Evolutionary conservation across 2,329 filamentous ascomycete genomes (phyloP).

Genomic region (Penicillium polonicum): DNA sequence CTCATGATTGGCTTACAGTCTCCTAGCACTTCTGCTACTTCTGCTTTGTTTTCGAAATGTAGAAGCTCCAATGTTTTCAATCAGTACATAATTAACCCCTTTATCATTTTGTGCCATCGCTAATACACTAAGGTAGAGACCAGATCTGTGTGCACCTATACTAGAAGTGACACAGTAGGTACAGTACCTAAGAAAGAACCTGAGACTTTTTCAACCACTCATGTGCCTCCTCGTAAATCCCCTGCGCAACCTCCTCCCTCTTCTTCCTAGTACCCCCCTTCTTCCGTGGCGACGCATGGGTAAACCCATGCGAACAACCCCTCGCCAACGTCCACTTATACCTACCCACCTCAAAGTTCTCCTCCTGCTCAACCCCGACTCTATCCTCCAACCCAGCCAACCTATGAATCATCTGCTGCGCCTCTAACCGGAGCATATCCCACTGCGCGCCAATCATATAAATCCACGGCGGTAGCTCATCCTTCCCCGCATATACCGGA

Average conservation of each 20-base stretch:
- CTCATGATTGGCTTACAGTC: no score
- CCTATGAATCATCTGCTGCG: constrained; percentile 31
- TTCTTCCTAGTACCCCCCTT: not conserved
- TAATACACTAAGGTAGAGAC: no score
- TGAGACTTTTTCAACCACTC: constrained; percentile 49
- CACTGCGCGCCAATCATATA: constrained; percentile 49
- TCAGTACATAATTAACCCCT: no score
- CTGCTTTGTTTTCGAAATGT: no score
- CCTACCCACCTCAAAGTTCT: constrained; percentile 15
- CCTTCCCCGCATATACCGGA: constrained; percentile 37
- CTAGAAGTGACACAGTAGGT: no score
- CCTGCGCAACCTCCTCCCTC: not conserved
- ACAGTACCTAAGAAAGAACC: not conserved
- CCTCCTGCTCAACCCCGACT: constrained; percentile 14
- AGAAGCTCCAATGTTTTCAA: no score
- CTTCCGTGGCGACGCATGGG: not conserved
- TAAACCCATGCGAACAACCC: constrained; percentile 19
- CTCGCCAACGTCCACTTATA: constrained; percentile 22
- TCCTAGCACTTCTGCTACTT: no score
- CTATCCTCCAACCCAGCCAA: constrained; percentile 24
- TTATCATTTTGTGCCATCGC: no score
- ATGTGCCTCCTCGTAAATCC: constrained; percentile 31
- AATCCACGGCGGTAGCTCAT: constrained; percentile 43
- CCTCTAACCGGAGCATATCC: constrained; percentile 45
- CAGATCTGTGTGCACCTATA: no score